phyloP scores from a whole-genome alignment of 257 asterid genomes.

The Craterostigma plantagineum region DNA sequence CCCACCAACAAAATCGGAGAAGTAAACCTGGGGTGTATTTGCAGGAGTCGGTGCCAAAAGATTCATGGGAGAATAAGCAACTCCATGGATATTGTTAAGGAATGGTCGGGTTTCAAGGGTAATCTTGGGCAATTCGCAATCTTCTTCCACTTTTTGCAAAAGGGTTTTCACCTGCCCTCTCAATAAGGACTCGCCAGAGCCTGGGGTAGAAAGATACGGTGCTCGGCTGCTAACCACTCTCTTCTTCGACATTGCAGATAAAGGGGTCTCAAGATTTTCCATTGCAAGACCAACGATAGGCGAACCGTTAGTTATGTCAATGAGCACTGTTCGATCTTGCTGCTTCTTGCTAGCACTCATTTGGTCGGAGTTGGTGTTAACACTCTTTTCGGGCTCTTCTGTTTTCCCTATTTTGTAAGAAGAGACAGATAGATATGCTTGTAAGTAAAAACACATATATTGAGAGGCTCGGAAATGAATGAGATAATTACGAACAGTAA shows the following conservation, averaged over 20 bases:
- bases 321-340: slow-evolving; percentile 50
- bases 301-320: slow-evolving; percentile 85
- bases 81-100: slow-evolving; percentile 28
- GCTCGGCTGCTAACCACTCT: slow-evolving; percentile 10
- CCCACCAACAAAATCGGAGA: slow-evolving; percentile 12
- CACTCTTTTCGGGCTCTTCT: slow-evolving; percentile 35
- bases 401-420: slow-evolving; percentile 40
- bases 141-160: slow-evolving; percentile 85
- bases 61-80: slow-evolving; percentile 32
- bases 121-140: slow-evolving; percentile 40
- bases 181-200: slow-evolving; percentile 85
- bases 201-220: slow-evolving; percentile 30
- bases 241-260: slow-evolving; percentile 62
- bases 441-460: slow-evolving; percentile 2
- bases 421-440: no score
- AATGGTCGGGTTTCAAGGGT: slow-evolving; percentile 23
- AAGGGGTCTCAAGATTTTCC: slow-evolving; percentile 59
- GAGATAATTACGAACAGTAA: not conserved
- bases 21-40: slow-evolving; percentile 49
- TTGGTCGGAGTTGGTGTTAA: slow-evolving; percentile 20
- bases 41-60: slow-evolving; percentile 79
- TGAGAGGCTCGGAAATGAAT: not conserved
- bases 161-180: slow-evolving; percentile 84
- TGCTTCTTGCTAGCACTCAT: slow-evolving; percentile 19
- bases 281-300: slow-evolving; percentile 90